Percentiles rank a stretch among this genome's conserved stretches.
Conservation (phyloP, 116 monocot species). For the Zostera marina region DNA sequence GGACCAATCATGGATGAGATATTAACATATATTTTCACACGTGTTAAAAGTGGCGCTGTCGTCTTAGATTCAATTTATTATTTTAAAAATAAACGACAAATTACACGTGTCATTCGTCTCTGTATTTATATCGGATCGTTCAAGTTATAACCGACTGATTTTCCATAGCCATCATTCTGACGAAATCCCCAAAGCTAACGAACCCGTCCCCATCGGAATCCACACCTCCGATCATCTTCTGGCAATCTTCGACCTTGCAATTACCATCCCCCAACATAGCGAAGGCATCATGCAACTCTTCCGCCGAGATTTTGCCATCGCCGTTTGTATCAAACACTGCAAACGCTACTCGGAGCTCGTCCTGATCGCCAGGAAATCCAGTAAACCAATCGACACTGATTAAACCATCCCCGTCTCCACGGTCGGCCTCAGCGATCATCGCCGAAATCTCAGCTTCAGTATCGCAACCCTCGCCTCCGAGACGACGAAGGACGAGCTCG, state of each 20-base stretch:
- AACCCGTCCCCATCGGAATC: conserved; percentile 66
- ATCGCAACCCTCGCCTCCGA: conserved; percentile 18
- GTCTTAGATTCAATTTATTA: too few relatives aligned
- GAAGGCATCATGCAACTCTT: conserved; percentile 49
- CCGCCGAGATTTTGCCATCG: conserved; percentile 77
- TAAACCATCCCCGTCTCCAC: conserved; percentile 15
- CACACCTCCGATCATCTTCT: conserved; percentile 58
- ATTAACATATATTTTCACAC: too few relatives aligned
- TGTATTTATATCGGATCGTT: too few relatives aligned
- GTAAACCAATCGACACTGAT: conserved; percentile 23
- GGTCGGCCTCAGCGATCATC: conserved; percentile 27
- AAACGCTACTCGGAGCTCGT: conserved; percentile 63
- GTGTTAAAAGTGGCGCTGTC: too few relatives aligned
- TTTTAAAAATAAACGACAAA: too few relatives aligned
- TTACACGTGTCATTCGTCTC: too few relatives aligned
- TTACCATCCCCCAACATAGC: conserved; percentile 26
- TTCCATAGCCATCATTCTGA: conserved; percentile 54
- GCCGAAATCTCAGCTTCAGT: conserved; percentile 15
- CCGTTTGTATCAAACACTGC: conserved; percentile 56
- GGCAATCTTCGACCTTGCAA: conserved; percentile 72
- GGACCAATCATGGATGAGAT: too few relatives aligned
- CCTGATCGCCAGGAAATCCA: conserved; percentile 7
- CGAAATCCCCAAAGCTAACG: conserved; percentile 82
- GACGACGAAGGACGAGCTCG: conserved; percentile 30
- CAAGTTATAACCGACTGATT: conserved; percentile 4